phyloP scores from a whole-genome alignment of 371 early-diverging fungal genomes.

The Mortierella sp. region DNA sequence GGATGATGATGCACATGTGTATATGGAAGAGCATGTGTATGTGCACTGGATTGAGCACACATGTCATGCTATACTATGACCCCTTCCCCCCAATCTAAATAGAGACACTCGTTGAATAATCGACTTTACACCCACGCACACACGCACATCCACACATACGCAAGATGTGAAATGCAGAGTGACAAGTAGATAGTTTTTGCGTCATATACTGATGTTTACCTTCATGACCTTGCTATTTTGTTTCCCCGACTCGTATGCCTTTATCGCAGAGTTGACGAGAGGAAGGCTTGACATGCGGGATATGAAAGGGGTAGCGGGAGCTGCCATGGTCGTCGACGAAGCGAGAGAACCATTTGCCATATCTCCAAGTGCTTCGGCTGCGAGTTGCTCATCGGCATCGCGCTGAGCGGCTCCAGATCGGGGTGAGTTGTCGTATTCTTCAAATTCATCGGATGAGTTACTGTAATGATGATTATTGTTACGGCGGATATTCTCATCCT shows the following conservation, averaged over 20 bases:
- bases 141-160: neutral
- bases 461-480: conserved; percentile 15
- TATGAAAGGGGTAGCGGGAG: conserved; percentile 68
- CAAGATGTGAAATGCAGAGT: neutral
- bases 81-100: neutral
- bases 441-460: conserved; percentile 40
- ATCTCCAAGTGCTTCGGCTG: conserved; percentile 76
- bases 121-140: neutral
- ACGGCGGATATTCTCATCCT: neutral
- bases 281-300: conserved; percentile 83
- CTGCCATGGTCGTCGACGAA: conserved; percentile 13
- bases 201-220: conserved; percentile 48
- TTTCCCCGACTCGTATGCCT: conserved; percentile 84
- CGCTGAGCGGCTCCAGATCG: conserved; percentile 16
- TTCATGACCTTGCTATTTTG: conserved; percentile 77
- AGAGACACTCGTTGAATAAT: neutral
- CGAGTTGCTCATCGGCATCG: conserved; percentile 66
- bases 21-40: neutral
- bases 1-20: conserved; percentile 9
- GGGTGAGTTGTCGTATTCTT: conserved; percentile 31
- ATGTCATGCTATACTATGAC: neutral
- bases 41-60: neutral
- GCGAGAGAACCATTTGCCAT: conserved; percentile 60
- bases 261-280: conserved; percentile 80
- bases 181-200: neutral